Evolutionary conservation across 148 eudicot genomes (phyloP).

Genomic region (Camellia japonica): DNA sequence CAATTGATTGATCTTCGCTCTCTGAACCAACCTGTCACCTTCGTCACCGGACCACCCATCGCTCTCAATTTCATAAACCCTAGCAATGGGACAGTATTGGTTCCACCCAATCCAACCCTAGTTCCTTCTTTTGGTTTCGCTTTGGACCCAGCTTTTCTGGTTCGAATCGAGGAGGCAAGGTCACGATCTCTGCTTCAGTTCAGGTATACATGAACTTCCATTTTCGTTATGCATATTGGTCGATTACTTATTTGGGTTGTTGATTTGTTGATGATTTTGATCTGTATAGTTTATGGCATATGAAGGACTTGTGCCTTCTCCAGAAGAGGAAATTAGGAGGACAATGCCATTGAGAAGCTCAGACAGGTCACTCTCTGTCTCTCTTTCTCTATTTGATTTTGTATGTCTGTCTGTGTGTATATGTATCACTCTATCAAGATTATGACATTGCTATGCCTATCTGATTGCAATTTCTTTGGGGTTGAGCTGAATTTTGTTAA

Average conservation of each 20-base stretch:
- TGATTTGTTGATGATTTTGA: conserved; percentile 10
- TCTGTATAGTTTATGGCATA: conserved; percentile 38
- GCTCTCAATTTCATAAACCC: conserved; percentile 14
- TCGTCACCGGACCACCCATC: conserved; percentile 2
- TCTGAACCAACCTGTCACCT: conserved; percentile 11
- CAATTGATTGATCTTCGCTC: conserved; percentile 15
- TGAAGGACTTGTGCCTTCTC: conserved; percentile 52
- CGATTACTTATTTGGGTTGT: background rate
- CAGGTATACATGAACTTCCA: conserved; percentile 5
- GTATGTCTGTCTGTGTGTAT: too few species aligned
- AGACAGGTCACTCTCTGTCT: conserved; percentile 32
- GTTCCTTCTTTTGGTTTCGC: background rate
- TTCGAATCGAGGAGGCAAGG: conserved; percentile 30
- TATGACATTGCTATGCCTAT: too few species aligned
- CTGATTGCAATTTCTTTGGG: too few species aligned
- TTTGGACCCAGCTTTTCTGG: conserved; percentile 13
- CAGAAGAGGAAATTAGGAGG: conserved; percentile 48
- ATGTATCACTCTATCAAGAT: too few species aligned
- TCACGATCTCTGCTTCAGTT: conserved; percentile 30
- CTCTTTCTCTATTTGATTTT: too few species aligned
- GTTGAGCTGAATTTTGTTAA: too few species aligned
- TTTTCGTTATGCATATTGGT: background rate
- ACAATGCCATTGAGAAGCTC: conserved; percentile 40
- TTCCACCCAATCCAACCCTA: conserved; percentile 13
- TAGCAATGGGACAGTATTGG: conserved; percentile 9